Evolutionary conservation across 176 grass and related monocot genomes (phyloP).

Genomic region (Alopecurus myosuroides): DNA sequence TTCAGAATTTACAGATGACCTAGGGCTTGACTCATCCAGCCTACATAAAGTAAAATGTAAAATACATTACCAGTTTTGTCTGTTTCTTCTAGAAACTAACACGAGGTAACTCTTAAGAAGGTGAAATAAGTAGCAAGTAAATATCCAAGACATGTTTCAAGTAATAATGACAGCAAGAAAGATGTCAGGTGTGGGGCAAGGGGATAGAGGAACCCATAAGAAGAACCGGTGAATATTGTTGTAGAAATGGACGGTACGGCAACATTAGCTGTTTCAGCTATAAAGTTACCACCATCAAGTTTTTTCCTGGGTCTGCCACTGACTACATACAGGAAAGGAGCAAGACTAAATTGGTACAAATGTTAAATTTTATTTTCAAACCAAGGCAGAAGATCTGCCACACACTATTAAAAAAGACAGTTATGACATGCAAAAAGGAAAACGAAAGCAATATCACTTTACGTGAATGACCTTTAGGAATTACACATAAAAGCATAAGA

Average conservation of each 20-base stretch:
- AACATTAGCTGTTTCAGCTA: neutral
- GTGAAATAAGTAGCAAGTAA: neutral
- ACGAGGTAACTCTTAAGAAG: neutral
- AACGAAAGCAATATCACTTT: neutral
- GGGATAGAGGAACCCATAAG: neutral
- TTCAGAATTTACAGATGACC: constrained; percentile 61
- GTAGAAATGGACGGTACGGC: neutral
- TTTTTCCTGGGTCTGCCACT: too few relatives aligned
- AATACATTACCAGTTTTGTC: neutral
- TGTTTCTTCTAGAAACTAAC: constrained; percentile 1
- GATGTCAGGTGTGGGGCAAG: neutral
- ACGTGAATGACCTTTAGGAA: neutral
- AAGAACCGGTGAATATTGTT: neutral
- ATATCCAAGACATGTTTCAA: neutral
- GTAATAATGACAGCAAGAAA: neutral
- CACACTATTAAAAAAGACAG: neutral
- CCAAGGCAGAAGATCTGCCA: neutral
- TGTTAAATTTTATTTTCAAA: neutral
- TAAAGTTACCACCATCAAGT: neutral
- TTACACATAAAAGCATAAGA: neutral
- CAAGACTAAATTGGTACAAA: neutral
- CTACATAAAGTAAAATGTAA: constrained; percentile 35
- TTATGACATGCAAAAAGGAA: neutral
- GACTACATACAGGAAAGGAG: neutral
- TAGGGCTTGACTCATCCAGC: constrained; percentile 79